These are phyloP conservation scores for Lepiota brunneoincarnata DNA, from an alignment of 768 basidiomycete species.

Conservation along the genomic window DNA sequence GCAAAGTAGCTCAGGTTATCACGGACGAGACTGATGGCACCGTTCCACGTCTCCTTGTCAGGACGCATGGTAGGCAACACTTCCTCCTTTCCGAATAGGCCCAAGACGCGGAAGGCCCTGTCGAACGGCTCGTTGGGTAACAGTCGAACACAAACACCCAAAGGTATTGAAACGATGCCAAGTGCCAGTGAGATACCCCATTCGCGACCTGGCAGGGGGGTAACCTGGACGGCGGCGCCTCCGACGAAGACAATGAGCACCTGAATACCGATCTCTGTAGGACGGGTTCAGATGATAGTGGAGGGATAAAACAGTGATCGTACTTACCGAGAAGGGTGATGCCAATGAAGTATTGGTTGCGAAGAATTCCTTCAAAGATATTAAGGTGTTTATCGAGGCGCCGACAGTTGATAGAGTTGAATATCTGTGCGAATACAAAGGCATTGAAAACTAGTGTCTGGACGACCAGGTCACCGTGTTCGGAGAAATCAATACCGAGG, in stretches of 20 bases:
- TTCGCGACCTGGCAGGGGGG: slow-evolving; percentile 71
- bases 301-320: background rate
- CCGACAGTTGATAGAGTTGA: slow-evolving; percentile 91
- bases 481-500: slow-evolving; percentile 49
- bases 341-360: slow-evolving; percentile 80
- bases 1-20: slow-evolving; percentile 86
- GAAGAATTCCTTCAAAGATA: slow-evolving; percentile 78
- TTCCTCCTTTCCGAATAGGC: slow-evolving; percentile 63
- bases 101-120: slow-evolving; percentile 40
- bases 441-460: slow-evolving; percentile 94
- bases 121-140: slow-evolving; percentile 83
- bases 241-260: slow-evolving; percentile 89
- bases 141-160: slow-evolving; percentile 78
- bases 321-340: slow-evolving; percentile 82
- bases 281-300: slow-evolving; percentile 7
- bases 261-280: slow-evolving; percentile 81
- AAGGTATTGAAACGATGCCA: slow-evolving; percentile 83
- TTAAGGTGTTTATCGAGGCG: slow-evolving; percentile 84
- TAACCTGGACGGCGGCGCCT: slow-evolving; percentile 89
- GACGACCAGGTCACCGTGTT: slow-evolving; percentile 45
- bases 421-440: slow-evolving; percentile 98
- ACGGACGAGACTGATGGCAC: slow-evolving; percentile 76
- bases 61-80: slow-evolving; percentile 62
- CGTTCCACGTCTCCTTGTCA: slow-evolving; percentile 67
- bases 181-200: slow-evolving; percentile 94